phyloP scores from a whole-genome alignment of 139 green algal species.

The Spirogloea muscicola region DNA sequence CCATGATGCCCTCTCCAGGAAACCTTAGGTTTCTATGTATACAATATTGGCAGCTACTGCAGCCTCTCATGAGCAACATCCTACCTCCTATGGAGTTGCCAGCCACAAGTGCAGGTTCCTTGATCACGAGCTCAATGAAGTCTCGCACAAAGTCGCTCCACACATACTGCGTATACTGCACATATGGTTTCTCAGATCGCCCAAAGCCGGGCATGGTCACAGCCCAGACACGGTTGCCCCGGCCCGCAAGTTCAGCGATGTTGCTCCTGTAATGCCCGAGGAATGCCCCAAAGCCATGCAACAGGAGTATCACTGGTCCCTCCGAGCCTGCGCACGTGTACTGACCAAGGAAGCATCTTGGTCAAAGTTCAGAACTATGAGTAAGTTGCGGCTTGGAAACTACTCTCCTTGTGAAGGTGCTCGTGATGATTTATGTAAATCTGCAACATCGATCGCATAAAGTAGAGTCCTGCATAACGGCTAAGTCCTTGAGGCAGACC shows the following conservation, averaged over 20 bases:
- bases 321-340: conserved; percentile 8
- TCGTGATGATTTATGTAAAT: no score
- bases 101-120: conserved; percentile 30
- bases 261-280: conserved; percentile 44
- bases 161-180: conserved; percentile 42
- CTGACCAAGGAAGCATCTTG: conserved; percentile 10
- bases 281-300: conserved; percentile 50
- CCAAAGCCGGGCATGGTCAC: conserved; percentile 49
- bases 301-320: conserved; percentile 26
- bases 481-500: not conserved
- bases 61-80: no score
- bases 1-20: no score
- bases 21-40: no score
- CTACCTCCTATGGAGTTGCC: conserved; percentile 51
- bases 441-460: no score
- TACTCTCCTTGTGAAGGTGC: no score
- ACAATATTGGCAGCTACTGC: no score
- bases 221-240: conserved; percentile 27
- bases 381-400: no score
- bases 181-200: conserved; percentile 37
- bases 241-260: conserved; percentile 4
- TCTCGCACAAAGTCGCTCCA: conserved; percentile 44
- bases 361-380: no score
- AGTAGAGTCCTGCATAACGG: not conserved
- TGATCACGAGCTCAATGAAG: conserved; percentile 41